Conservation (phyloP, 78 protist species). For the Dictyostelium firmibasis region DNA sequence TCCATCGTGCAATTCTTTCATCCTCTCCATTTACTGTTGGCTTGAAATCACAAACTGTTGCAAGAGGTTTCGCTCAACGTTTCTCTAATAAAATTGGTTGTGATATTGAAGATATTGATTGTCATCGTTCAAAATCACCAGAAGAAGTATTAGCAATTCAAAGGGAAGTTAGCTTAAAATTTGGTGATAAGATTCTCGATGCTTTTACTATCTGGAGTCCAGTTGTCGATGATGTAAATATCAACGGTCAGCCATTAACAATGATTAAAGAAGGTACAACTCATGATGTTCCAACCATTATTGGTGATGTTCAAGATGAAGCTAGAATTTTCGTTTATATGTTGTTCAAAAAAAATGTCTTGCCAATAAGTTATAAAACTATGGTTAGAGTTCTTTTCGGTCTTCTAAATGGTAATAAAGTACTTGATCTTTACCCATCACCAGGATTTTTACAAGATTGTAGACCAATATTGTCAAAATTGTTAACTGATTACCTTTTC, state of each 20-base stretch:
- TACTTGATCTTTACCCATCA: background rate
- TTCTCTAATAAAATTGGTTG: conserved; percentile 63
- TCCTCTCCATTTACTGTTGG: conserved; percentile 5
- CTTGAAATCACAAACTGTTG: background rate
- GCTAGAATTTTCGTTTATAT: conserved; percentile 16
- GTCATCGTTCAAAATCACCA: background rate
- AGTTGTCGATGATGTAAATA: conserved; percentile 21
- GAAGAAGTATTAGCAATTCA: conserved; percentile 7
- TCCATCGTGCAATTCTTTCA: conserved; percentile 72
- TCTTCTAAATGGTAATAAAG: background rate
- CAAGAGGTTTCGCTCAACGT: background rate
- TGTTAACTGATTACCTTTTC: conserved; percentile 33
- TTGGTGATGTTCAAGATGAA: conserved; percentile 37
- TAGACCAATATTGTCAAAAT: background rate
- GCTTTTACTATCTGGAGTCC: conserved; percentile 53
- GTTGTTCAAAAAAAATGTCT: background rate
- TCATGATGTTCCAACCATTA: conserved; percentile 37
- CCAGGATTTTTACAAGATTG: background rate
- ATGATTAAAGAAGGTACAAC: conserved; percentile 2
- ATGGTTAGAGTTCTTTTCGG: background rate
- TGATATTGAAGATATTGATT: background rate
- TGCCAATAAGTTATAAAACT: background rate
- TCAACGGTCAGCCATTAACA: conserved; percentile 30
- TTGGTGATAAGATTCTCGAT: conserved; percentile 6
- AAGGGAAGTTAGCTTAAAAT: background rate